A percentile compares a stretch with the other conserved stretches of the same genome.
phyloP scores from a whole-genome alignment of 805 yeast genomes.

The Wickerhamomyces queroliae region DNA sequence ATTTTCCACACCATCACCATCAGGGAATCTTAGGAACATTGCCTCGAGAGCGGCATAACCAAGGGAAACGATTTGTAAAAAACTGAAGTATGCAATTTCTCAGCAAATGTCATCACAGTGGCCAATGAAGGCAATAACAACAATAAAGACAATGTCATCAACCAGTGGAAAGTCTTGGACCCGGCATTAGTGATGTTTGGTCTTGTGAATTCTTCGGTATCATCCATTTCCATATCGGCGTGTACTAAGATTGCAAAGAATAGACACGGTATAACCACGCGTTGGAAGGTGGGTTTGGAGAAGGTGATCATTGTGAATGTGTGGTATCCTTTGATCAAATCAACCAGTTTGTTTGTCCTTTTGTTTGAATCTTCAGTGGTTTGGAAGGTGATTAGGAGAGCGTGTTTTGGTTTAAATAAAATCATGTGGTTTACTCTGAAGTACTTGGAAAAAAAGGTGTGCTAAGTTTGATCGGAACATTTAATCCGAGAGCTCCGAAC shows the following conservation, averaged over 20 bases:
- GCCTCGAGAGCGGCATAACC: conserved; percentile 53
- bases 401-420: too few relatives aligned
- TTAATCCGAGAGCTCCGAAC: too few relatives aligned
- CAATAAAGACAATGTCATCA: conserved; percentile 39
- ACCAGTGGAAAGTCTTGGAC: conserved; percentile 62
- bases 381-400: too few relatives aligned
- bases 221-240: conserved; percentile 27
- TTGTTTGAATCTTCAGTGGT: too few relatives aligned
- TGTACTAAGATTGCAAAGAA: neutral
- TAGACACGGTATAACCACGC: neutral
- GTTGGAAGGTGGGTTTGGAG: neutral
- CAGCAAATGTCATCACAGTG: conserved; percentile 50
- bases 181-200: conserved; percentile 39
- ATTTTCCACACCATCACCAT: conserved; percentile 60
- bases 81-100: conserved; percentile 37
- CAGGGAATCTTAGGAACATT: conserved; percentile 55
- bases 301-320: neutral
- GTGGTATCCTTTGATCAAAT: neutral
- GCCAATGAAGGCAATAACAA: conserved; percentile 53
- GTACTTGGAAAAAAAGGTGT: too few relatives aligned
- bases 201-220: conserved; percentile 23
- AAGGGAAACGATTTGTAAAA: conserved; percentile 41
- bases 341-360: too few relatives aligned
- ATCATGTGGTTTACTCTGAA: too few relatives aligned
- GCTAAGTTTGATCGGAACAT: too few relatives aligned